Evolutionary conservation across 2,329 filamentous ascomycete genomes (phyloP).

Genomic region (Rugonectria rugulosa): DNA sequence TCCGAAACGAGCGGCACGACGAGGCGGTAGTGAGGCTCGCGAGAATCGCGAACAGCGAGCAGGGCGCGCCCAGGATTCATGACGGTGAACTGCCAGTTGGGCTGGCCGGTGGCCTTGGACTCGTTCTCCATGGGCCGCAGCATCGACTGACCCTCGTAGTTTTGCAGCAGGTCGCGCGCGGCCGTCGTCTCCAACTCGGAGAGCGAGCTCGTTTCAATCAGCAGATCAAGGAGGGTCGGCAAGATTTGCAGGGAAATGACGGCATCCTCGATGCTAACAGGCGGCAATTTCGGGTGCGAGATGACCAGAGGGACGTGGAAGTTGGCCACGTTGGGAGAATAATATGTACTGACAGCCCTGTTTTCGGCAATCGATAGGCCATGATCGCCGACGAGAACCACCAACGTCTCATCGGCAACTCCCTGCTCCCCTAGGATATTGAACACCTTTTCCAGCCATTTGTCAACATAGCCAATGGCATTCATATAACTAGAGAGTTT

Average conservation of each 20-base stretch:
- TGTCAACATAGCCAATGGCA: constrained; percentile 38
- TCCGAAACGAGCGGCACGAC: constrained; percentile 37
- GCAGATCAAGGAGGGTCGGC: constrained; percentile 42
- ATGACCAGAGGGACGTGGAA: constrained; percentile 40
- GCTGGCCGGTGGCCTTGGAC: constrained; percentile 18
- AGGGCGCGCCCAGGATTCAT: constrained; percentile 39
- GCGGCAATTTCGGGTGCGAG: constrained; percentile 39
- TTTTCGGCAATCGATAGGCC: constrained; percentile 41
- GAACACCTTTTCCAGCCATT: constrained; percentile 37
- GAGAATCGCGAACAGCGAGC: constrained; percentile 35
- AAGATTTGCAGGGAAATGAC: constrained; percentile 39
- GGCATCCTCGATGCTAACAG: constrained; percentile 32
- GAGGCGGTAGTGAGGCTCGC: constrained; percentile 33
- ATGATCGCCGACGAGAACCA: constrained; percentile 41
- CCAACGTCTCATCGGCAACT: constrained; percentile 41
- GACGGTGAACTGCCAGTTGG: constrained; percentile 38
- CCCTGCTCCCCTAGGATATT: constrained; percentile 38
- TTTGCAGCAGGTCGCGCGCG: constrained; percentile 30
- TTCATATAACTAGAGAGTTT: no score
- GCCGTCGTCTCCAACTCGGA: constrained; percentile 19
- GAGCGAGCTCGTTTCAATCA: constrained; percentile 38
- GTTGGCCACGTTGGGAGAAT: constrained; percentile 36
- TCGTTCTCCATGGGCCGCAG: constrained; percentile 28
- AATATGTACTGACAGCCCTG: constrained; percentile 34
- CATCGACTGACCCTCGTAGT: constrained; percentile 39